Percentiles rank a stretch among this genome's conserved stretches.
phyloP scores from a whole-genome alignment of 108 stramenopile genomes.

The Epithemia pelagica region DNA sequence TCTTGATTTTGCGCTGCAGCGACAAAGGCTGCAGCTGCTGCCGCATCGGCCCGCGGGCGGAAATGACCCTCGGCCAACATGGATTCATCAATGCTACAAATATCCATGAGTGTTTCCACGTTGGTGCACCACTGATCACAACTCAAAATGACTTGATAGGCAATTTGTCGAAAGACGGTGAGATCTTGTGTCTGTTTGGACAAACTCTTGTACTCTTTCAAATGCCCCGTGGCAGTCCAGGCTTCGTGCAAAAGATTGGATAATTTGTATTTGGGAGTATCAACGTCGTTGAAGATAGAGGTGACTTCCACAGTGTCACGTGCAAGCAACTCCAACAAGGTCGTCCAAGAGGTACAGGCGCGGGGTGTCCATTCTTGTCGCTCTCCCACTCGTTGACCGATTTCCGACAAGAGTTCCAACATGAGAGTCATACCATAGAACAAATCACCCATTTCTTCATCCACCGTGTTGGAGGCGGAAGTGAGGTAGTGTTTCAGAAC shows the following conservation, averaged over 20 bases:
- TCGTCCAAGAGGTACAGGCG: conserved; percentile 38
- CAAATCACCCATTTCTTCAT: conserved; percentile 45
- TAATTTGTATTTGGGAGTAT: conserved; percentile 29
- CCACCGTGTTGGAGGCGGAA: background rate
- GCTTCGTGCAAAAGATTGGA: conserved; percentile 36
- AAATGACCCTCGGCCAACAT: conserved; percentile 25
- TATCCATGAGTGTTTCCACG: conserved; percentile 35
- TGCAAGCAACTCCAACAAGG: conserved; percentile 43
- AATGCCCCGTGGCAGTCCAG: conserved; percentile 44
- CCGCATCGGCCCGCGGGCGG: conserved; percentile 25
- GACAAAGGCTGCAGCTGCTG: conserved; percentile 9
- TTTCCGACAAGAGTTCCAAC: conserved; percentile 35
- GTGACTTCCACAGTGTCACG: conserved; percentile 31
- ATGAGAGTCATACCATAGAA: conserved; percentile 33
- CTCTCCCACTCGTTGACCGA: conserved; percentile 35
- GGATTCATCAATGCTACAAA: conserved; percentile 37
- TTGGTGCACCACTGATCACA: conserved; percentile 65
- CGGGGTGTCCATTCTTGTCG: conserved; percentile 48
- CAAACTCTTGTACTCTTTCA: conserved; percentile 34
- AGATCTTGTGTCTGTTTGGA: conserved; percentile 20
- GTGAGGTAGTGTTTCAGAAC: conserved; percentile 33
- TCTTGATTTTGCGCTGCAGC: background rate
- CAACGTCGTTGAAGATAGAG: conserved; percentile 36
- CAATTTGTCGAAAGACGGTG: conserved; percentile 42
- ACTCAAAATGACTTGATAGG: conserved; percentile 51